Conservation (phyloP, 495 filamentous ascomycete genomes). For the Eremomyces bilateralis region DNA sequence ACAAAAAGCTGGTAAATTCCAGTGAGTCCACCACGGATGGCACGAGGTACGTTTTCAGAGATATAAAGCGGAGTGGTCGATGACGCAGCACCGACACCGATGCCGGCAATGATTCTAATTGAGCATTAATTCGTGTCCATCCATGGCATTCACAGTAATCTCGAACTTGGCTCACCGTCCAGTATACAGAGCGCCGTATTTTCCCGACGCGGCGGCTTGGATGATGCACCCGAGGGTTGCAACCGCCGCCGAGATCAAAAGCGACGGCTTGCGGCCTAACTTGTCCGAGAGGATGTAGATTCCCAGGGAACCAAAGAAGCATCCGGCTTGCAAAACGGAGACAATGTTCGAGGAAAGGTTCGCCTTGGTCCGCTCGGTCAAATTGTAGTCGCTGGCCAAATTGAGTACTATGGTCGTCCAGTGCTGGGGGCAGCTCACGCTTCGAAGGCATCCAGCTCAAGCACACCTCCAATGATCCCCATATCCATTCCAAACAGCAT, state of each 20-base stretch:
- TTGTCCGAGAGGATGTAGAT: slow-evolving; percentile 11
- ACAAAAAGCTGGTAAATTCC: slow-evolving; percentile 1
- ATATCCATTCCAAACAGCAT: slow-evolving; percentile 49
- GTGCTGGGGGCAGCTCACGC: slow-evolving; percentile 20
- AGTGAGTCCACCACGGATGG: slow-evolving; percentile 15
- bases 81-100: slow-evolving; percentile 38
- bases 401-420: too few relatives aligned
- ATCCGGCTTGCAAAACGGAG: slow-evolving; percentile 41
- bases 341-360: slow-evolving; percentile 34
- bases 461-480: slow-evolving; percentile 43
- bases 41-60: slow-evolving; percentile 16
- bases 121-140: not conserved
- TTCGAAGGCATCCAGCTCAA: slow-evolving; percentile 27
- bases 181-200: slow-evolving; percentile 35
- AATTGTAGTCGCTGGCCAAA: not conserved
- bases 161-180: slow-evolving; percentile 26
- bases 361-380: slow-evolving; percentile 12
- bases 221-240: slow-evolving; percentile 19
- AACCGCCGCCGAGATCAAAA: slow-evolving; percentile 17
- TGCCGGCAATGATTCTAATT: slow-evolving; percentile 34
- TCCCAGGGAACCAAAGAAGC: slow-evolving; percentile 39
- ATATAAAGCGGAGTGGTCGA: slow-evolving; percentile 18
- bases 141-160: not conserved
- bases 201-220: slow-evolving; percentile 17
- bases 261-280: slow-evolving; percentile 8